Base-by-base conservation (phyloP, 2,329 filamentous ascomycete genomes). In the Cryphonectria carpinicola region DNA sequence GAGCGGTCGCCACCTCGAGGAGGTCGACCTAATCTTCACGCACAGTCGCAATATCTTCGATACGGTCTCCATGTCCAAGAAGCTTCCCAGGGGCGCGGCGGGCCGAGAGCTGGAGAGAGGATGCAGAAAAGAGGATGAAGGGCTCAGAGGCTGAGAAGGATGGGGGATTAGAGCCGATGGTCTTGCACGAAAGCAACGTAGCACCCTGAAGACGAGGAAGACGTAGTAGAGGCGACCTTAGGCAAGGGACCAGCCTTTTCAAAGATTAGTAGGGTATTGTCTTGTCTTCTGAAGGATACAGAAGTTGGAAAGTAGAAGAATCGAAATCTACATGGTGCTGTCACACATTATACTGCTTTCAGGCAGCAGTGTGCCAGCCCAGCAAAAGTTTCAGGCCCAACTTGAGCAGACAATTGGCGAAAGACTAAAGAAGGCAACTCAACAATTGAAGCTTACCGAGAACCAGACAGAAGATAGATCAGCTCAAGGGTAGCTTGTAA, bases 11-110 rank as follows among this genome's bases (percentile, higher is more conserved):
- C 66, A 70, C 39, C 66, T 73, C 11, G 73, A 74, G 41, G 73
- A 74, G 35, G 70, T 74, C 43, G 73, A 73, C 58, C 46, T 62
- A 32, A 72, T 74, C 46, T 74, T 74, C 65, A 64, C 70, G 17
- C 58, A 74, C 19, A 67, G 62, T 2, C 68, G 70, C 10, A 70
- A 32, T 32, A 74, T 73, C 37, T 73, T 74, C 35, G 72, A 74
- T 58, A 69, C 70, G 22, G 70, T 73, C 25, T 54, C 65, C 1
- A 67, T 74, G n/a, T 72, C 73, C 11, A 60, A 66, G 6, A 65
- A 65, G 41, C 68, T 74, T 37, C 72, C 73, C 10, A 68, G 58
- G 52, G 66, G 66, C n/a, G 25, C 54, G 63, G 61, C 41, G 3
- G 56, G 25, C 3, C 41, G 68, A 41, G 52, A 66, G 22, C 46